Base-by-base conservation (phyloP, 805 yeast genomes). In the Candida sakaeoensis region DNA sequence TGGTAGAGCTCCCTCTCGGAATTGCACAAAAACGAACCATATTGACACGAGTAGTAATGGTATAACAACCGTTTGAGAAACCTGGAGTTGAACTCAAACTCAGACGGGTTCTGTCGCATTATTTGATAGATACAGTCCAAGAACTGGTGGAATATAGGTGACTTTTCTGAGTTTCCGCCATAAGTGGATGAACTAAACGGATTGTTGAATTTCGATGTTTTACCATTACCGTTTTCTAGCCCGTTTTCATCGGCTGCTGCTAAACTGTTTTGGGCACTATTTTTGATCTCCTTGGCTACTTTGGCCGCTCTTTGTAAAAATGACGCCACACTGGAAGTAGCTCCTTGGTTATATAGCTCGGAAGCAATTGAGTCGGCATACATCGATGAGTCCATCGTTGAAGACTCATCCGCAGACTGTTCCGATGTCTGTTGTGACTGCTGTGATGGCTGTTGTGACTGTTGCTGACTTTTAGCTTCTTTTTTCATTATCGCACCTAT, bases 91-190 rank as follows among this genome's bases (percentile, higher is more conserved):
- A 82, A 90, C 61, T 91, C 96, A 59, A 93, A 93, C 33, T 68
- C 63, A 1, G 64, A 52, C 0, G 96, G 95, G 49, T 77, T 72
- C 54, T 88, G 95, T 6, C 79, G 60, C 37, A 75, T 58, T 14
- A 91, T 55, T 55, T 93, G 99, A 57, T 82, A 89, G 1, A 88
- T 84, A 47, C 93, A 81, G 54, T 93, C 99, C 33, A 93, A 61
- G 61, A 90, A 93, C 55, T 93, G 99, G 52, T 89, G 97, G 63
- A 93, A 91, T 1, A 90, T 78, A 0, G 99, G 99, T 9, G 96
- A 85, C 46, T 59, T 57, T 31, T 68, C 73, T 38, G 47, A 60
- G 43, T 68, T 64, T 9, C 70, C 73, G 8, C 51, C 40, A 44
- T 68, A 68, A 0, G 57, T 46, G 4, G 53, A 65, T 33, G 57